Conservation (phyloP, 2,329 filamentous ascomycete genomes). For the Xylariaceae sp. region DNA sequence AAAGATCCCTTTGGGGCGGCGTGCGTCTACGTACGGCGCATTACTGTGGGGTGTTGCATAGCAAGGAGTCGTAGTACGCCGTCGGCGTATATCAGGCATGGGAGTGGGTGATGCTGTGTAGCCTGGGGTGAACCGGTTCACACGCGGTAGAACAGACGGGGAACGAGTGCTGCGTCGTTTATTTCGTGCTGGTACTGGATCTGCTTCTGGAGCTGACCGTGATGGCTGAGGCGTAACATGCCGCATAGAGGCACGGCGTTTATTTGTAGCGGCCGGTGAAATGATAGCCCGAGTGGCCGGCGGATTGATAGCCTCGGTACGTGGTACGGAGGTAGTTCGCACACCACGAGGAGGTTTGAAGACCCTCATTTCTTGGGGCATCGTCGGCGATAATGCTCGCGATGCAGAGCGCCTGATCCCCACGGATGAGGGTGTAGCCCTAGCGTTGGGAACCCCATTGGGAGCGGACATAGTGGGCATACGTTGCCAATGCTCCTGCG, state of each 20-base stretch:
- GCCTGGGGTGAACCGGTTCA: conserved; percentile 43
- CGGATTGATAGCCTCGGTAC: conserved; percentile 35
- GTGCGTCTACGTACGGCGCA: conserved; percentile 42
- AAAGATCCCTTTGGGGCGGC: conserved; percentile 29
- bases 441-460: conserved; percentile 19
- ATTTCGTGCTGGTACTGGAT: conserved; percentile 19
- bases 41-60: conserved; percentile 73
- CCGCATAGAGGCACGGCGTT: conserved; percentile 31
- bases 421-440: conserved; percentile 34
- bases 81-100: conserved; percentile 31
- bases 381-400: conserved; percentile 38
- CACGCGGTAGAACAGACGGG: conserved; percentile 39
- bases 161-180: conserved; percentile 53
- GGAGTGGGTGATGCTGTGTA: conserved; percentile 43
- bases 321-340: conserved; percentile 50
- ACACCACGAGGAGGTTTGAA: conserved; percentile 42
- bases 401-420: conserved; percentile 33
- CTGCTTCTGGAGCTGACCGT: conserved; percentile 9
- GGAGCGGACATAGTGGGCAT: conserved; percentile 40
- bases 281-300: conserved; percentile 34
- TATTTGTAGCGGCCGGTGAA: conserved; percentile 43
- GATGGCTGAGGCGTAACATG: conserved; percentile 35
- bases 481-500: conserved; percentile 35
- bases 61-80: conserved; percentile 50
- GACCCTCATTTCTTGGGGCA: conserved; percentile 35